Conservation (phyloP, 1,284 basidiomycete genomes). For the Ceratobasidium sp. region DNA sequence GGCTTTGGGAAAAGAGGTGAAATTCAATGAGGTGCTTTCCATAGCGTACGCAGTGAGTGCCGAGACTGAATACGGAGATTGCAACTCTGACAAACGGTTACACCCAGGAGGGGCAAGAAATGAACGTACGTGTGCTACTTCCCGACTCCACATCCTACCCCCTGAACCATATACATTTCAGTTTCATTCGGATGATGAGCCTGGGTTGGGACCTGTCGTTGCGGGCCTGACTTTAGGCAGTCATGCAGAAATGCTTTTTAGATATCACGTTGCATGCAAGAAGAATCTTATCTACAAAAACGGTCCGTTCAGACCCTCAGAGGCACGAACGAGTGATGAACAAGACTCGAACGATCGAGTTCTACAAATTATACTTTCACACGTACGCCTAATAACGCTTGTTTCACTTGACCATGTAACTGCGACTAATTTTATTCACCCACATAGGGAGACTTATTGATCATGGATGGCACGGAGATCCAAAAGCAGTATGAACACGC, state of each 20-base stretch:
- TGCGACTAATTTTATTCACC: too few species aligned
- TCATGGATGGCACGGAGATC: constrained; percentile 26
- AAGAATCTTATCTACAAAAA: constrained; percentile 35
- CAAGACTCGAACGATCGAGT: constrained; percentile 12
- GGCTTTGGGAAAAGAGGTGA: not conserved
- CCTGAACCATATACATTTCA: not conserved
- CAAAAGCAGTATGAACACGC: constrained; percentile 32
- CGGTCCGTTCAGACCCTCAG: constrained; percentile 25
- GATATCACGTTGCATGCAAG: constrained; percentile 18
- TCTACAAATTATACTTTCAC: constrained; percentile 29
- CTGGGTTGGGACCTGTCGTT: constrained; percentile 21
- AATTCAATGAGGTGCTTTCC: constrained; percentile 35
- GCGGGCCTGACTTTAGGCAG: constrained; percentile 34
- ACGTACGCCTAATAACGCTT: not conserved
- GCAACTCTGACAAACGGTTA: not conserved
- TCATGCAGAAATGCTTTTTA: constrained; percentile 32
- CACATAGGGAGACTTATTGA: constrained; percentile 26
- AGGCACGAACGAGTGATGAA: constrained; percentile 5
- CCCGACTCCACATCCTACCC: not conserved
- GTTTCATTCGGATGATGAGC: constrained; percentile 39
- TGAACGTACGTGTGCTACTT: constrained; percentile 17
- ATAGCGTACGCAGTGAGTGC: constrained; percentile 30
- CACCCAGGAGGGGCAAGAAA: constrained; percentile 33
- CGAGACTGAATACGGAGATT: not conserved
- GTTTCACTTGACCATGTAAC: not conserved